Base-by-base conservation (phyloP, 305 asterid genomes). In the Fraxinus sp. region DNA sequence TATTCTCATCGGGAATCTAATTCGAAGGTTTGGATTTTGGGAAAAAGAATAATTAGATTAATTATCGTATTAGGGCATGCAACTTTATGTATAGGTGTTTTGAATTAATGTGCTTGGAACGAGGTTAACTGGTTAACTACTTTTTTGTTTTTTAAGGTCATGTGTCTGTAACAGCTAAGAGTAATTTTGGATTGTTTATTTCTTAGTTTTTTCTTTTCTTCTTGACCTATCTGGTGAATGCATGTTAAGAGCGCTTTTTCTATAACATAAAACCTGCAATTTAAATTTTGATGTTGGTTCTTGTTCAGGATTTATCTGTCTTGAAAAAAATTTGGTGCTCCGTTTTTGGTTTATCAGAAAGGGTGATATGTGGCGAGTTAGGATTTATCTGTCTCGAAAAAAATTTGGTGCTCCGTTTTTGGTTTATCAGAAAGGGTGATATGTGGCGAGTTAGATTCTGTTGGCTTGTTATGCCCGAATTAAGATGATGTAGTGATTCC, bases 1-100 rank as follows among this genome's bases (percentile, higher is more conserved):
- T 74, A 24, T 74, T 26, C 26, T 62, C 4, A 55, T 77, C 36
- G 66, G 44, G 70, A 66, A 46, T 46, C 22, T 79, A 81, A 46
- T 10, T 73, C 52, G 16, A 70, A 13, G 37, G 30, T 57, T 74
- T 84, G 52, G 35, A 59, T 78, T 28, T 62, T 28, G 84, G 52
- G 57, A 26, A 59, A 57, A 57, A 24, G 80, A 37, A 64, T 35
- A 35, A n/a, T 71, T 8, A 11, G 7, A 78, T 30, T 72, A 22
- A 62, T 62, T 62, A 24, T 78, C 66, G 68, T 37, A 30, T 39
- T 77, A 26, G 57, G 26, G 80, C 49, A 37, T 76, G 9, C 62
- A 76, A 24, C 75, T 64, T 28, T 76, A 66, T 82, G 72, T 64
- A 62, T n/a, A 64, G 32, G 16, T 83, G 55, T 62, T 30, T 75